A percentile compares a stretch with the other conserved stretches of the same genome.
Evolutionary conservation across 768 basidiomycete genomes (phyloP).

Genomic region (Pleurotus tuoliensis): DNA sequence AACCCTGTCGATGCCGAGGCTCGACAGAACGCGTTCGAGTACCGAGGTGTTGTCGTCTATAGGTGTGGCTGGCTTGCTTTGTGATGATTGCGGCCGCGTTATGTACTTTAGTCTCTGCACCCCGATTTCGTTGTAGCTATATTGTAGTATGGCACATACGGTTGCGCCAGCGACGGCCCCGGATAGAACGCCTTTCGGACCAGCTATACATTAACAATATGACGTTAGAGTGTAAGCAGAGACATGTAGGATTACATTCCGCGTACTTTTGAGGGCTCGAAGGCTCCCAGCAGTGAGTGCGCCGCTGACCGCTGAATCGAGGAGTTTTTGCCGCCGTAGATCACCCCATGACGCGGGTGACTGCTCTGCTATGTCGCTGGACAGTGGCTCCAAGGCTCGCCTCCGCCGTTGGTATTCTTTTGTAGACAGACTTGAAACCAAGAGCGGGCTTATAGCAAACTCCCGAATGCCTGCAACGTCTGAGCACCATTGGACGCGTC

Average conservation of each 20-base stretch:
- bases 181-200: constrained; percentile 49
- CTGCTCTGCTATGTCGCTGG: constrained; percentile 12
- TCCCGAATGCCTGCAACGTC: constrained; percentile 61
- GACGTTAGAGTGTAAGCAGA: neutral
- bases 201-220: constrained; percentile 43
- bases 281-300: constrained; percentile 60
- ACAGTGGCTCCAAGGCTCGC: constrained; percentile 18
- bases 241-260: neutral
- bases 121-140: constrained; percentile 64
- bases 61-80: constrained; percentile 14
- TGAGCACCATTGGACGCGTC: neutral
- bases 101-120: constrained; percentile 58
- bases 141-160: constrained; percentile 61
- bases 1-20: constrained; percentile 51
- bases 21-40: constrained; percentile 35
- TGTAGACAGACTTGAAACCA: constrained; percentile 42
- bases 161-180: constrained; percentile 59
- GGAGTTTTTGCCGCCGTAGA: constrained; percentile 53
- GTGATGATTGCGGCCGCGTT: constrained; percentile 11
- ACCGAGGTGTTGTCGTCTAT: constrained; percentile 13
- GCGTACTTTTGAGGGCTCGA: constrained; percentile 55
- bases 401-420: constrained; percentile 45
- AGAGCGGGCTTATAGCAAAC: constrained; percentile 63
- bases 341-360: constrained; percentile 40
- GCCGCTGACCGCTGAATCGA: constrained; percentile 76